Evolutionary conservation across 441 rosid genomes (phyloP).

Genomic region (Croton laevigatus): DNA sequence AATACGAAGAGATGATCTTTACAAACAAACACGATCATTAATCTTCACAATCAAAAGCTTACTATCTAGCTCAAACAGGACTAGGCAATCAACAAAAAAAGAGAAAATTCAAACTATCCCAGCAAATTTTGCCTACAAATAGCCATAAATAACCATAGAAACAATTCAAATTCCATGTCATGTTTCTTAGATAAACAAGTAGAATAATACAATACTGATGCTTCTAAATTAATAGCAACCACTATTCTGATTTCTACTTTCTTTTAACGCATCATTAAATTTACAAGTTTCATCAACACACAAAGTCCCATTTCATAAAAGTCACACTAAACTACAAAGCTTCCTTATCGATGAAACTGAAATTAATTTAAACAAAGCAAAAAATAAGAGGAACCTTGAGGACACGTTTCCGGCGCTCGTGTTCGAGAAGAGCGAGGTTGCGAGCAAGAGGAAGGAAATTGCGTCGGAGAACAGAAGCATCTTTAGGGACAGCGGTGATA

Average conservation of each 20-base stretch:
- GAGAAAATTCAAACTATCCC: too few relatives aligned
- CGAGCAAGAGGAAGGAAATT: constrained; percentile 64
- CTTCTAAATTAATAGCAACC: background rate
- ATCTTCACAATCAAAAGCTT: background rate
- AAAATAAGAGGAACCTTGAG: constrained; percentile 49
- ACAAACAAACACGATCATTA: background rate
- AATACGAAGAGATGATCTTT: background rate
- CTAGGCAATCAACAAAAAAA: too few relatives aligned
- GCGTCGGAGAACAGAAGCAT: constrained; percentile 49
- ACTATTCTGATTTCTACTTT: background rate
- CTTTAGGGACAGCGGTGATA: constrained; percentile 49
- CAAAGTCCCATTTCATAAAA: background rate
- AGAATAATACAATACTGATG: background rate
- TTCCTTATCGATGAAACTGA: background rate
- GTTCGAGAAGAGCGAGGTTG: constrained; percentile 60
- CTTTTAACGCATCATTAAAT: background rate
- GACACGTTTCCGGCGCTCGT: constrained; percentile 44
- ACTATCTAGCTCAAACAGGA: background rate
- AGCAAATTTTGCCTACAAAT: background rate
- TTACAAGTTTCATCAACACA: background rate
- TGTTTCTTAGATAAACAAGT: background rate
- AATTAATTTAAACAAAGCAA: background rate
- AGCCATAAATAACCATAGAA: background rate
- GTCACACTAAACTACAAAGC: background rate
- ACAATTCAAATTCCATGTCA: background rate